Percentiles rank a stretch among this genome's conserved stretches.
Conservation (phyloP, 2,329 filamentous ascomycete species). For the Diaporthe eres region DNA sequence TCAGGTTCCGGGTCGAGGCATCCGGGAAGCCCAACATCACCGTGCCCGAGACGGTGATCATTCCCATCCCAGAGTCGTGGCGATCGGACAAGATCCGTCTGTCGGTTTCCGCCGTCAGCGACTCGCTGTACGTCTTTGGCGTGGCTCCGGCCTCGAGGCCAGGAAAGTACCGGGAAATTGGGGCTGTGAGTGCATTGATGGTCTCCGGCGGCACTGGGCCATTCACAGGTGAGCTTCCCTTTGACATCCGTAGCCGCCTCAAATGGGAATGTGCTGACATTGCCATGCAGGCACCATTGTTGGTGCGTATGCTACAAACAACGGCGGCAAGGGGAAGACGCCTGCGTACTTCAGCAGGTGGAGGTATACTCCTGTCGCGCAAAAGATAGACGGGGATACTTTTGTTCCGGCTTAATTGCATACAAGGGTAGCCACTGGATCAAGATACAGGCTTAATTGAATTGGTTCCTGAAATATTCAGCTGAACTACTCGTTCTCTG, state of each 20-base stretch:
- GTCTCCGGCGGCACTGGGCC: slow-evolving; percentile 49
- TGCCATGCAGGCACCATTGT: slow-evolving; percentile 51
- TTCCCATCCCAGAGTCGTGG: slow-evolving; percentile 48
- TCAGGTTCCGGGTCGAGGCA: slow-evolving; percentile 44
- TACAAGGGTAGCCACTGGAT: neutral
- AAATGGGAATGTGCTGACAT: neutral
- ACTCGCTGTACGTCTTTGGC: slow-evolving; percentile 50
- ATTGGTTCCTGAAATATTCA: neutral
- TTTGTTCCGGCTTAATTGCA: neutral
- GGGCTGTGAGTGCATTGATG: slow-evolving; percentile 50
- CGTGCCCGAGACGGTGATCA: slow-evolving; percentile 19
- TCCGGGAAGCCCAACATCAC: slow-evolving; percentile 23
- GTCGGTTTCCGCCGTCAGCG: slow-evolving; percentile 48
- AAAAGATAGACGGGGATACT: slow-evolving; percentile 21
- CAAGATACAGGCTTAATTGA: neutral
- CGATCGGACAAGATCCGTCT: slow-evolving; percentile 47
- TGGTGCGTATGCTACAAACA: slow-evolving; percentile 55
- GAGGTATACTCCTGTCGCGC: slow-evolving; percentile 32
- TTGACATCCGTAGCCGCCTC: too few species aligned
- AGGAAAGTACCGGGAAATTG: slow-evolving; percentile 46
- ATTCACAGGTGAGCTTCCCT: neutral
- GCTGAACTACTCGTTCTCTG: neutral
- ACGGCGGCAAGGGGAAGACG: slow-evolving; percentile 45
- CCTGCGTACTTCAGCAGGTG: slow-evolving; percentile 28
- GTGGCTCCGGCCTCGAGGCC: slow-evolving; percentile 46